These are phyloP conservation scores for Aspergillus tubingensis DNA, from an alignment of 2,329 filamentous ascomycete species.

Conservation along the genomic window DNA sequence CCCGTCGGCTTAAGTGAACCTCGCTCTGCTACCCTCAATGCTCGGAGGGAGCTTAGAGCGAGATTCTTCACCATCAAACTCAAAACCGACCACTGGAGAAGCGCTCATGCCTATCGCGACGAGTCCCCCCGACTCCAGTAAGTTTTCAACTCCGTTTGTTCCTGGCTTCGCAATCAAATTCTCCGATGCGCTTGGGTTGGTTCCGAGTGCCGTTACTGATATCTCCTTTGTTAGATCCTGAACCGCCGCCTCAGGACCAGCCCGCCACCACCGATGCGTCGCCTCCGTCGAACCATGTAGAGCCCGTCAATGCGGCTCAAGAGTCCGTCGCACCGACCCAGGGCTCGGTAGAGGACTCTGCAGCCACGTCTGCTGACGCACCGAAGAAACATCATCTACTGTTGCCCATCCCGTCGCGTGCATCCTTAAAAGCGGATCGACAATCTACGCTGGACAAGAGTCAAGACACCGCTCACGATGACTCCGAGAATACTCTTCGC, in stretches of 20 bases:
- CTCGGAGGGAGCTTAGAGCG: slow-evolving; percentile 36
- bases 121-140: slow-evolving; percentile 30
- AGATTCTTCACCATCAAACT: slow-evolving; percentile 33
- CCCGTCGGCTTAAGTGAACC: slow-evolving; percentile 14
- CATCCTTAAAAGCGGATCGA: slow-evolving; percentile 41
- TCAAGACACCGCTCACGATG: slow-evolving; percentile 36
- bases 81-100: slow-evolving; percentile 32
- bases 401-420: slow-evolving; percentile 40
- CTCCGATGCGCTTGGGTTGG: slow-evolving; percentile 4
- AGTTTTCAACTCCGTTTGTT: slow-evolving; percentile 15
- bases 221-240: slow-evolving; percentile 26
- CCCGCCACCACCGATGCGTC: slow-evolving; percentile 25
- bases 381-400: slow-evolving; percentile 42
- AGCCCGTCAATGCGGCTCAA: slow-evolving; percentile 14
- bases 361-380: slow-evolving; percentile 22
- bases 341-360: slow-evolving; percentile 17
- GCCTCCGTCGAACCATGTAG: slow-evolving; percentile 22
- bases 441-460: slow-evolving; percentile 36
- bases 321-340: slow-evolving; percentile 21
- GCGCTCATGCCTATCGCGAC: slow-evolving; percentile 38
- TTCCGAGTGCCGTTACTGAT: slow-evolving; percentile 15
- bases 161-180: not conserved
- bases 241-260: slow-evolving; percentile 27
- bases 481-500: slow-evolving; percentile 60
- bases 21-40: slow-evolving; percentile 35